phyloP scores from a whole-genome alignment of 805 yeast genomes.

The Tetrapisispora iriomotensis region DNA sequence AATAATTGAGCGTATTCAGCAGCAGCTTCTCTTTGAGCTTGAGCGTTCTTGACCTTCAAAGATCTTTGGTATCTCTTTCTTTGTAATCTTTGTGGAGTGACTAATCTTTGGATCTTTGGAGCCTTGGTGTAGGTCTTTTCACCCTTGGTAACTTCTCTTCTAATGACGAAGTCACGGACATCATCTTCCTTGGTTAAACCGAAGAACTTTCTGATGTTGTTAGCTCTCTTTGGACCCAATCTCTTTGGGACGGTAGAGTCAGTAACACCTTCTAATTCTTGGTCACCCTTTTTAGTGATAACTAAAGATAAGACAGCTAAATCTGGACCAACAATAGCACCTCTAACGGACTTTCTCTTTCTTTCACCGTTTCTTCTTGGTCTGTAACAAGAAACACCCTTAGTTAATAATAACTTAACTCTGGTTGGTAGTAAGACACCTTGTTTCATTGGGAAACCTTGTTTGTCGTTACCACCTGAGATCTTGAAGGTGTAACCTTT shows the following conservation, averaged over 20 bases:
- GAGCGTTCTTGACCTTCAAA: constrained; percentile 91
- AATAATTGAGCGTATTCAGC: constrained; percentile 98
- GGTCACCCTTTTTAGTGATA: constrained; percentile 94
- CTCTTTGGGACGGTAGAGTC: constrained; percentile 94
- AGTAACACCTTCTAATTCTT: constrained; percentile 92
- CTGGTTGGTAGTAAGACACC: constrained; percentile 99
- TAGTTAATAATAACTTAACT: constrained; percentile 87
- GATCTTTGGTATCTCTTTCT: constrained; percentile 97
- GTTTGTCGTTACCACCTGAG: constrained; percentile 99
- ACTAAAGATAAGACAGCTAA: constrained; percentile 90
- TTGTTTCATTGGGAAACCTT: constrained; percentile 99
- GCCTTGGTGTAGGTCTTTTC: constrained; percentile 99
- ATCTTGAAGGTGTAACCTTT: constrained; percentile 98
- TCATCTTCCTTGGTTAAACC: constrained; percentile 53
- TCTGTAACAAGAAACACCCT: constrained; percentile 98
- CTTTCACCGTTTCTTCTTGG: constrained; percentile 99
- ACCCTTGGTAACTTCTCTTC: constrained; percentile 98
- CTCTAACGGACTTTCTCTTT: constrained; percentile 99
- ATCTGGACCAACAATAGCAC: constrained; percentile 97
- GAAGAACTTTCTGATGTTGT: constrained; percentile 99
- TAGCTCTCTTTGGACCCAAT: constrained; percentile 99
- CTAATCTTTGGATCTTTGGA: constrained; percentile 99
- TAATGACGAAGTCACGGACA: constrained; percentile 75
- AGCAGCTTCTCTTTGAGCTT: constrained; percentile 99
- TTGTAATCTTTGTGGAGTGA: constrained; percentile 98